Conservation (phyloP, 345 rosid genomes). For the Moricandia arvensis region DNA sequence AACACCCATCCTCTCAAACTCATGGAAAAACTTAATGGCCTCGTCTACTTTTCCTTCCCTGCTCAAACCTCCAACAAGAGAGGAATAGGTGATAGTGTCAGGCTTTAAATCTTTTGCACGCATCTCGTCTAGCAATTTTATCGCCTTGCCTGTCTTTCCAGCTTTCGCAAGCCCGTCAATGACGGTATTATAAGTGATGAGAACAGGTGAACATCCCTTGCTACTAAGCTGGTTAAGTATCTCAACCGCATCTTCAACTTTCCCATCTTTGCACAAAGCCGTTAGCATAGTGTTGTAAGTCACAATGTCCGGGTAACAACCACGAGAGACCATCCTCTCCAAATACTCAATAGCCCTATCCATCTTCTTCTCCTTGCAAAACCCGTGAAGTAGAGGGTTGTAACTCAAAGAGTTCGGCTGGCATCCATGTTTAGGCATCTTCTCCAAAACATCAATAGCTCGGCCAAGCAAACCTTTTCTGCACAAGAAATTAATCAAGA, state of each 20-base stretch:
- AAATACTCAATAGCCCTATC: conserved; percentile 76
- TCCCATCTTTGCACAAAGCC: conserved; percentile 83
- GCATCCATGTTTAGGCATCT: conserved; percentile 82
- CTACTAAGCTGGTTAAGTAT: conserved; percentile 70
- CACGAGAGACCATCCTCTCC: conserved; percentile 80
- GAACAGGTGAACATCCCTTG: conserved; percentile 80
- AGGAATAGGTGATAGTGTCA: conserved; percentile 67
- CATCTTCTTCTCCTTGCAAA: conserved; percentile 89
- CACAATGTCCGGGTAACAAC: conserved; percentile 90
- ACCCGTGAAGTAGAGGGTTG: conserved; percentile 78
- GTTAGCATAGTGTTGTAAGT: conserved; percentile 84
- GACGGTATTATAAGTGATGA: conserved; percentile 79
- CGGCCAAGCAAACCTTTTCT: conserved; percentile 73
- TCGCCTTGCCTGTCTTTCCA: conserved; percentile 76
- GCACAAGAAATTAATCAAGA: conserved; percentile 84
- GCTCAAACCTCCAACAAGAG: conserved; percentile 78
- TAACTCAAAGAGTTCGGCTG: conserved; percentile 77
- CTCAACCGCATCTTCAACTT: conserved; percentile 85
- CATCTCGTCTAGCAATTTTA: conserved; percentile 71
- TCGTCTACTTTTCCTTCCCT: conserved; percentile 82
- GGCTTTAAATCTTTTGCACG: conserved; percentile 69
- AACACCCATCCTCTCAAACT: conserved; percentile 64
- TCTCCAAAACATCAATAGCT: conserved; percentile 78
- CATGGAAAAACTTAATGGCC: conserved; percentile 69
- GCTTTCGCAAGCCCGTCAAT: conserved; percentile 79